A percentile compares a stretch with the other conserved stretches of the same genome.
These are phyloP conservation scores for Plenodomus tracheiphilus DNA, from an alignment of 2,329 filamentous ascomycete genomes.

Conservation along the genomic window DNA sequence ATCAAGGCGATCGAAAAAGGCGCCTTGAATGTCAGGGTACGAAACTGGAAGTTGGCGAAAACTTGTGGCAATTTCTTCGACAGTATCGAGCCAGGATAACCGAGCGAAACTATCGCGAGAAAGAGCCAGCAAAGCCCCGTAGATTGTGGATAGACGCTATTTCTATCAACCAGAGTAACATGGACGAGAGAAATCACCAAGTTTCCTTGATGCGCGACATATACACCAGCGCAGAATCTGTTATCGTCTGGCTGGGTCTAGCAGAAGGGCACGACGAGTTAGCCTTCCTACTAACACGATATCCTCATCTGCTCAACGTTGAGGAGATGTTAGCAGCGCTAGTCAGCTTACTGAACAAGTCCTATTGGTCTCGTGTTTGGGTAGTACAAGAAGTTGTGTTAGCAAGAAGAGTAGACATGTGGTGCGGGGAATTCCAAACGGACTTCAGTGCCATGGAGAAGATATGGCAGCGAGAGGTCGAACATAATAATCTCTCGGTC, in stretches of 20 bases:
- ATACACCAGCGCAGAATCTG: slow-evolving; percentile 13
- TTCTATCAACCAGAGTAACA: slow-evolving; percentile 14
- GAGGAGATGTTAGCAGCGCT: slow-evolving; percentile 9
- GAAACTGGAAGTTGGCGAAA: slow-evolving; percentile 8
- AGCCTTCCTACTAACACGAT: slow-evolving; percentile 13
- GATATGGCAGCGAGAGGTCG: slow-evolving; percentile 9
- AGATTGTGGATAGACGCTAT: slow-evolving; percentile 19
- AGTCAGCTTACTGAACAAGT: slow-evolving; percentile 8
- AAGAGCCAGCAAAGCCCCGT: background rate
- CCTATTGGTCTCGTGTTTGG: slow-evolving; percentile 17
- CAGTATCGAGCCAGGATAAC: slow-evolving; percentile 13
- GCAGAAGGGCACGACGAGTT: slow-evolving; percentile 7
- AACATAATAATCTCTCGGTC: background rate
- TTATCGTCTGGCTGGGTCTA: slow-evolving; percentile 16
- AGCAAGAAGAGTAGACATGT: slow-evolving; percentile 13
- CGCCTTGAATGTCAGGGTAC: slow-evolving; percentile 9
- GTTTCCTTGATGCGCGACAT: slow-evolving; percentile 16
- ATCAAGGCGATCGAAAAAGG: slow-evolving; percentile 8
- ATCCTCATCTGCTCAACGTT: slow-evolving; percentile 6
- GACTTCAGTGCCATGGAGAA: slow-evolving; percentile 8
- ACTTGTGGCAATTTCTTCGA: slow-evolving; percentile 17
- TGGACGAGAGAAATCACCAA: slow-evolving; percentile 15
- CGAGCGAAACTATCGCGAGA: slow-evolving; percentile 4
- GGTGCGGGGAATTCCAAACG: slow-evolving; percentile 12
- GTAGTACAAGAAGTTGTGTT: slow-evolving; percentile 19